Evolutionary conservation across 2,329 filamentous ascomycete genomes (phyloP).

Genomic region (Penicillium sp.): DNA sequence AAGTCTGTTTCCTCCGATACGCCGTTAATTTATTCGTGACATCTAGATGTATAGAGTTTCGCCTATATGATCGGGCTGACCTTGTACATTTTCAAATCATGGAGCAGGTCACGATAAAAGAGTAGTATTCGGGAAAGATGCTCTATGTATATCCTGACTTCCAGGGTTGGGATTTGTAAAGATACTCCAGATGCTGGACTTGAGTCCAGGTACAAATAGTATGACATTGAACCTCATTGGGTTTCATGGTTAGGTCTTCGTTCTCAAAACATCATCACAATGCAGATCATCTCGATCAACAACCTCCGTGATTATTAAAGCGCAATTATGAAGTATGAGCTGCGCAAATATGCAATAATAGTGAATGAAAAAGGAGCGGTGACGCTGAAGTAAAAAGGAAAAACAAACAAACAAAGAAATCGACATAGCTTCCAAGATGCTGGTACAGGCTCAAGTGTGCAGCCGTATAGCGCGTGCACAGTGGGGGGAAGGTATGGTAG

Average conservation of each 20-base stretch:
- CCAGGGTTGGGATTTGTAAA: background rate
- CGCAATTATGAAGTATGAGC: constrained; percentile 26
- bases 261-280: constrained; percentile 18
- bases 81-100: too few relatives aligned
- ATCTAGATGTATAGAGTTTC: background rate
- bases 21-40: too few relatives aligned
- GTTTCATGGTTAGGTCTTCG: constrained; percentile 26
- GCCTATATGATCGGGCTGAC: background rate
- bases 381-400: constrained; percentile 9
- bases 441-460: constrained; percentile 7
- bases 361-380: constrained; percentile 10
- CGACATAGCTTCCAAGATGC: constrained; percentile 12
- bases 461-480: constrained; percentile 5
- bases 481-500: constrained; percentile 8
- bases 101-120: background rate
- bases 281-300: constrained; percentile 10
- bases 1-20: too few relatives aligned
- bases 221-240: constrained; percentile 35
- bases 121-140: background rate
- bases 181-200: background rate
- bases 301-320: constrained; percentile 19
- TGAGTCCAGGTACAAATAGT: constrained; percentile 9
- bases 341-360: constrained; percentile 26
- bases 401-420: constrained; percentile 9
- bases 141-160: background rate